Conservation (phyloP, 257 asterid genomes). For the Nicotiana otophora region DNA sequence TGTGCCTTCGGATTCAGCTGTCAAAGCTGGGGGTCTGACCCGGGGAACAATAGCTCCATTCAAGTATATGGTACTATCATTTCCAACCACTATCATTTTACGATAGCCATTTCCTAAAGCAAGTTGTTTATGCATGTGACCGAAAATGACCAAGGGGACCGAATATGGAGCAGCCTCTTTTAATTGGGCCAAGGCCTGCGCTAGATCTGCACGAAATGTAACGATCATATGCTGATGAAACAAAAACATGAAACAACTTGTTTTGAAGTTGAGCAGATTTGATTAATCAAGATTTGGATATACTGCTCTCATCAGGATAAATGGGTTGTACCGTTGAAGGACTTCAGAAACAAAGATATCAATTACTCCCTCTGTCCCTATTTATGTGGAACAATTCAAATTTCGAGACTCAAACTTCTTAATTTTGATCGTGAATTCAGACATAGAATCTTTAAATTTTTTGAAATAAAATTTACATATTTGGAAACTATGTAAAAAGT, state of each 20-base stretch:
- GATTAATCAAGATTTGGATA: not conserved
- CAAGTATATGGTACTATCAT: constrained; percentile 54
- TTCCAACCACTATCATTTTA: constrained; percentile 74
- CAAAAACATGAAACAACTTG: not conserved
- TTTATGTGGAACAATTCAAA: no score
- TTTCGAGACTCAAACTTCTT: no score
- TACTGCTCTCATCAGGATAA: not conserved
- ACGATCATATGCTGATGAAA: not conserved
- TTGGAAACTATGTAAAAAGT: no score
- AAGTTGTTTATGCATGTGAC: constrained; percentile 89
- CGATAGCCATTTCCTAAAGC: constrained; percentile 63
- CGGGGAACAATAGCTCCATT: constrained; percentile 92
- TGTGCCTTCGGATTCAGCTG: constrained; percentile 40
- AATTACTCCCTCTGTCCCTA: no score
- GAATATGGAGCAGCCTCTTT: constrained; percentile 44
- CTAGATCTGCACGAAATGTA: constrained; percentile 62
- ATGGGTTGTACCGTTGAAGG: not conserved
- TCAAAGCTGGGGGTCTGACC: constrained; percentile 28
- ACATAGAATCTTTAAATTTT: no score
- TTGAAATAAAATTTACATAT: no score
- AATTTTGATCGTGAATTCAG: no score
- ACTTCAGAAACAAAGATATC: not conserved
- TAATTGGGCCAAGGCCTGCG: constrained; percentile 52
- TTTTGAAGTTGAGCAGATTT: not conserved
- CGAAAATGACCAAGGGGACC: constrained; percentile 81